Conservation (phyloP, 2,329 filamentous ascomycete species). For the Nigrospora oryzae region DNA sequence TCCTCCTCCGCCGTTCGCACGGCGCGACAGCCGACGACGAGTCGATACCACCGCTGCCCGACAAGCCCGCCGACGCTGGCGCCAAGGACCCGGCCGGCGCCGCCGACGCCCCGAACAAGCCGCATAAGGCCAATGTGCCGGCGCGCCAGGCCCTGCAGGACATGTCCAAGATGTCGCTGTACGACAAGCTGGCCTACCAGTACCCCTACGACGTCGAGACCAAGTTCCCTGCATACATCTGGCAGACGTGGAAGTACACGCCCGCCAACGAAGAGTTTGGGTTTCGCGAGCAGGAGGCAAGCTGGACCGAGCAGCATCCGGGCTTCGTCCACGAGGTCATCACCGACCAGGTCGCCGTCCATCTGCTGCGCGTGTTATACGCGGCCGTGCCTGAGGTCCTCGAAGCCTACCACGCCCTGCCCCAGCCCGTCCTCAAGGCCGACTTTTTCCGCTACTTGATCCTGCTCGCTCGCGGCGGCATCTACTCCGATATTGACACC, state of each 20-base stretch:
- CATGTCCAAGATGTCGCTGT: constrained; percentile 61
- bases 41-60: constrained; percentile 6
- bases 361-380: constrained; percentile 80
- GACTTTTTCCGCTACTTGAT: constrained; percentile 75
- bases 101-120: constrained; percentile 8
- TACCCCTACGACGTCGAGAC: constrained; percentile 84
- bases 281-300: constrained; percentile 78
- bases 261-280: constrained; percentile 70
- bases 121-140: constrained; percentile 20
- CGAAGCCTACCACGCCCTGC: constrained; percentile 66
- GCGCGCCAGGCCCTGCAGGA: constrained; percentile 60
- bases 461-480: constrained; percentile 49
- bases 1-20: constrained; percentile 22
- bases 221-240: constrained; percentile 96
- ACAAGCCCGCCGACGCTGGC: constrained; percentile 13
- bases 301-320: constrained; percentile 81
- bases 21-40: constrained; percentile 12
- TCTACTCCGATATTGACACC: constrained; percentile 91
- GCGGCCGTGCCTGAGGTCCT: constrained; percentile 71
- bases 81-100: constrained; percentile 8
- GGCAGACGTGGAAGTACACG: constrained; percentile 96
- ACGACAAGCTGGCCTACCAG: constrained; percentile 81
- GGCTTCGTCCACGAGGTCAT: constrained; percentile 95
- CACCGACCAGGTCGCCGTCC: constrained; percentile 76
- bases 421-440: constrained; percentile 67